These are phyloP conservation scores for Aureobasidium sp. DNA, from an alignment of 2,329 filamentous ascomycete species.

Conservation along the genomic window DNA sequence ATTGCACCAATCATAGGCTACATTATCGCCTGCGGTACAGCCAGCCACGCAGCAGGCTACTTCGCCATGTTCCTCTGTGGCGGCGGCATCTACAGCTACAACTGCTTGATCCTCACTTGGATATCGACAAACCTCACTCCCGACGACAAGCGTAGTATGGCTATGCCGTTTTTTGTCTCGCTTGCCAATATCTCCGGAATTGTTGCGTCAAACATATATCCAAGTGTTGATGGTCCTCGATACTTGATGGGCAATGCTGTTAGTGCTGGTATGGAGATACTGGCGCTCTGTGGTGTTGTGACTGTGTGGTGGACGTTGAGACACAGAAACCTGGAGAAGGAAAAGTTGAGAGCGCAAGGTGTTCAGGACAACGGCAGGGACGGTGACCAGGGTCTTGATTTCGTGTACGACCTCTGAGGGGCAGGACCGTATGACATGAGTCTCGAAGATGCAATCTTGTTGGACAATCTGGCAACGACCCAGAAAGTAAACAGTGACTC, in stretches of 20 bases:
- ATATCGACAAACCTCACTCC: slow-evolving; percentile 27
- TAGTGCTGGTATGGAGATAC: slow-evolving; percentile 20
- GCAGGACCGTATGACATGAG: no score
- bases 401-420: slow-evolving; percentile 16
- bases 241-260: slow-evolving; percentile 24
- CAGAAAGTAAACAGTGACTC: no score
- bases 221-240: slow-evolving; percentile 19
- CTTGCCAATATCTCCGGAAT: slow-evolving; percentile 26
- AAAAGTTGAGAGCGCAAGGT: slow-evolving; percentile 21
- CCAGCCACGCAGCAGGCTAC: slow-evolving; percentile 18
- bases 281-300: slow-evolving; percentile 19
- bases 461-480: no score
- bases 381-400: slow-evolving; percentile 12
- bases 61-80: slow-evolving; percentile 24
- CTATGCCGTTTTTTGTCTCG: slow-evolving; percentile 24
- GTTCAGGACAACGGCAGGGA: slow-evolving; percentile 6
- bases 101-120: slow-evolving; percentile 24
- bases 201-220: slow-evolving; percentile 27
- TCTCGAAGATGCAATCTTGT: not conserved
- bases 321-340: slow-evolving; percentile 23
- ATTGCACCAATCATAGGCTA: slow-evolving; percentile 28
- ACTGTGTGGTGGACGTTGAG: slow-evolving; percentile 21
- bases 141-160: slow-evolving; percentile 27
- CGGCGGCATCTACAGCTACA: slow-evolving; percentile 23
- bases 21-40: slow-evolving; percentile 26